These are phyloP conservation scores for Kwoniella europaea DNA, from an alignment of 768 basidiomycete genomes.

Conservation along the genomic window DNA sequence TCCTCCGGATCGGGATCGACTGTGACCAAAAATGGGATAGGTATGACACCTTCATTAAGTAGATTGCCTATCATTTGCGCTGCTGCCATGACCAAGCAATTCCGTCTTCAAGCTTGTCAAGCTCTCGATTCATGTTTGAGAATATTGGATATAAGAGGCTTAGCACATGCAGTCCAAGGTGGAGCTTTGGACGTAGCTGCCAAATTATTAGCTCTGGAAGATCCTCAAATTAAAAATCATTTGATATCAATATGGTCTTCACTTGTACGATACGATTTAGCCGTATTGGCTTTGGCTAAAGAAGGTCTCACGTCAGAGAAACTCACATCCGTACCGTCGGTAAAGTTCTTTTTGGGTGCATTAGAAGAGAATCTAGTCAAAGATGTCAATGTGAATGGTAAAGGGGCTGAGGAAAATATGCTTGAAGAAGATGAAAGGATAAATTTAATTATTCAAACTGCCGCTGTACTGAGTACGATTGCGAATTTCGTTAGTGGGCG, in stretches of 20 bases:
- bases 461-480: constrained; percentile 43
- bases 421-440: constrained; percentile 3
- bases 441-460: constrained; percentile 25
- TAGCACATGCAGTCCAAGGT: constrained; percentile 40
- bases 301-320: constrained; percentile 20
- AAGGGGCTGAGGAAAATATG: background rate
- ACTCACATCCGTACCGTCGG: constrained; percentile 18
- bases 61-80: constrained; percentile 50
- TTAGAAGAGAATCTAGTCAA: constrained; percentile 19
- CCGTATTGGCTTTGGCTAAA: constrained; percentile 27
- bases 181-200: constrained; percentile 45
- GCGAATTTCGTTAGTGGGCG: constrained; percentile 33
- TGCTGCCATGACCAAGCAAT: constrained; percentile 27
- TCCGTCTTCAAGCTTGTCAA: constrained; percentile 32
- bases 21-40: background rate
- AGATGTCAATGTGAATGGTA: background rate
- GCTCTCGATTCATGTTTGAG: constrained; percentile 41
- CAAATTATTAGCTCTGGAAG: constrained; percentile 30
- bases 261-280: constrained; percentile 37
- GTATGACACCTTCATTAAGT: constrained; percentile 19
- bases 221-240: constrained; percentile 14
- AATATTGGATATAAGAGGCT: constrained; percentile 24
- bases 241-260: constrained; percentile 50
- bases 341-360: constrained; percentile 38
- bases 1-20: background rate